Evolutionary conservation across 225 moss, liverwort and hornwort genomes (phyloP), one percentile per base, ranked within the genome.

Genomic region (Bryoerythrophyllum caledonicum): DNA sequence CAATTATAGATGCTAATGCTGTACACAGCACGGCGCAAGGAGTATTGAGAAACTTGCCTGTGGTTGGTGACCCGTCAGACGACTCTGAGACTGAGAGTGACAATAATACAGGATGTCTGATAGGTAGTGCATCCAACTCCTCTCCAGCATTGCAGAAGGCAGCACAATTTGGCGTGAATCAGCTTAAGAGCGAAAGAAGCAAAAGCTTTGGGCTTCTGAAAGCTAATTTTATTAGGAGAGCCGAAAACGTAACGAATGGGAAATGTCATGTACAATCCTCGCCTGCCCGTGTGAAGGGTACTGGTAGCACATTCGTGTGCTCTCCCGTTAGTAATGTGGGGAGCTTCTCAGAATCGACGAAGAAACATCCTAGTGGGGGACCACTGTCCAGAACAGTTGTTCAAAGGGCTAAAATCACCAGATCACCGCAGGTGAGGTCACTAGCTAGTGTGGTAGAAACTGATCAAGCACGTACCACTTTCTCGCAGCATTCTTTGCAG

Each of bases 81-180:
- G 80, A 88, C 65, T 85, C 82, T 27, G 88, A 75, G 62, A 88
- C 88, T 38, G 80, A 88, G 85, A 88, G 88, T 78, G 88, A 88
- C 69, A 75, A 82, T 53, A 80, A 70, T 38, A 73, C 78, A 35
- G 78, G 70, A 69, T 78, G 82, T 49, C 61, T 78, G 41, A 75
- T 70, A 65, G 56, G 80, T 41, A 35, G 80, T 73, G 49, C 32
- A 32, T 60, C 65, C 16, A 76, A 72, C 65, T 30, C 56, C 41
- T 65, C 78, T 57, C 61, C 61, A 62, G 44, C 49, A 27, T 6
- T 71, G 55, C 76, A 48, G 58, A 76, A 73, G 52, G 43, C 62
- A 72, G 44, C 52, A 19, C 75, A 60, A 64, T 23, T 55, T 66
- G 48, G 82, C 72, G 25, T 62, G 23, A 60, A 65, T 35, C 26